Percentiles rank a stretch among this genome's conserved stretches.
Evolutionary conservation across 1,139 yeast genomes (phyloP).

Genomic region (Kodamaea suecica): DNA sequence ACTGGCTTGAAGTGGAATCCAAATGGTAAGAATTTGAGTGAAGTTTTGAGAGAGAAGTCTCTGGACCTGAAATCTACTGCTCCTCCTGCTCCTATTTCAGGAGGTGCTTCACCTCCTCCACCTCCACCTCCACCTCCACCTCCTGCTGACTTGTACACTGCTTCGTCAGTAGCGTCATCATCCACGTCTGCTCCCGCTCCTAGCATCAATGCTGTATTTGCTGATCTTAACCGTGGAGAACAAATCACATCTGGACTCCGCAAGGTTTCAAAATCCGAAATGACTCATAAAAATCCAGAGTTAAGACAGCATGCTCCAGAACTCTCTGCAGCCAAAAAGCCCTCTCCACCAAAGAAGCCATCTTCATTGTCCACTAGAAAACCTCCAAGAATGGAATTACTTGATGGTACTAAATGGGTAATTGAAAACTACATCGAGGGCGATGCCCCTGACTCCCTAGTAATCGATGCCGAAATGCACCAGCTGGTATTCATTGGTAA

Average conservation of each 20-base stretch:
- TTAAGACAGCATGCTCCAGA: slow-evolving; percentile 52
- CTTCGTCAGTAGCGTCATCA: slow-evolving; percentile 13
- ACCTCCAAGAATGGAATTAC: slow-evolving; percentile 73
- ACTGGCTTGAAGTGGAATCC: slow-evolving; percentile 77
- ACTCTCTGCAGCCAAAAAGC: slow-evolving; percentile 38
- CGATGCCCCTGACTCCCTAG: slow-evolving; percentile 45
- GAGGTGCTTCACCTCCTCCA: slow-evolving; percentile 26
- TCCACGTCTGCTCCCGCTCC: slow-evolving; percentile 23
- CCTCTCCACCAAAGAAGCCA: slow-evolving; percentile 76
- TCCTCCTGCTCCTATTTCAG: too few species aligned
- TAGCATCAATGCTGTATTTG: slow-evolving; percentile 83
- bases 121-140: slow-evolving; percentile 62
- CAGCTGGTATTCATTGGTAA: slow-evolving; percentile 89
- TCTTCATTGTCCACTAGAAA: slow-evolving; percentile 50
- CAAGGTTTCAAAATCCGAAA: slow-evolving; percentile 89
- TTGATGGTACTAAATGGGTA: slow-evolving; percentile 83
- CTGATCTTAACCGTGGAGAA: slow-evolving; percentile 86
- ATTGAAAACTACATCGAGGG: slow-evolving; percentile 70
- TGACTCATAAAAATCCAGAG: slow-evolving; percentile 92
- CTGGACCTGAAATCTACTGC: slow-evolving; percentile 5
- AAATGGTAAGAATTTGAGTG: slow-evolving; percentile 46
- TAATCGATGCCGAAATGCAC: slow-evolving; percentile 75
- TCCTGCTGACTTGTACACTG: slow-evolving; percentile 60
- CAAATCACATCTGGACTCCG: slow-evolving; percentile 78
- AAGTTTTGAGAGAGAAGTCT: slow-evolving; percentile 24